A percentile compares a stretch with the other conserved stretches of the same genome.
phyloP scores from a whole-genome alignment of 2,329 filamentous ascomycete species.

The Colletotrichum brevisporum region DNA sequence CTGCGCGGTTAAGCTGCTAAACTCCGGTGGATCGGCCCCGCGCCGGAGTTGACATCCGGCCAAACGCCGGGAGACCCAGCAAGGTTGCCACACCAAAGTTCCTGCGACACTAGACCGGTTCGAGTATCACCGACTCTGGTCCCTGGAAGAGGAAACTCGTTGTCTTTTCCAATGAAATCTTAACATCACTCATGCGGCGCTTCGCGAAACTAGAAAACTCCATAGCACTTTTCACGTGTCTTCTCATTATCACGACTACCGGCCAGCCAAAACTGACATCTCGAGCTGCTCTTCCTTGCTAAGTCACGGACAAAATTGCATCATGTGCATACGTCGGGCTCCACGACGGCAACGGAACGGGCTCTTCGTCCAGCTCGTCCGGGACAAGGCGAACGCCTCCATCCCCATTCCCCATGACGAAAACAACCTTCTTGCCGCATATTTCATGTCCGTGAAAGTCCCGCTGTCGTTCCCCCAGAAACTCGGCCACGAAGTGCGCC shows the following conservation, averaged over 20 bases:
- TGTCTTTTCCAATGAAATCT: too few relatives aligned
- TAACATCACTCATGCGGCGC: too few relatives aligned
- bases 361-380: conserved; percentile 2
- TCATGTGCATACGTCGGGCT: not conserved
- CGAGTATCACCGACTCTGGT: too few relatives aligned
- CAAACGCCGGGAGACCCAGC: too few relatives aligned
- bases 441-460: not conserved
- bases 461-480: not conserved
- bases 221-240: too few relatives aligned
- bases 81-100: too few relatives aligned
- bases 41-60: not conserved
- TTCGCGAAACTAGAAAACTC: too few relatives aligned
- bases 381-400: not conserved
- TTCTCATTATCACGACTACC: too few relatives aligned
- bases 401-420: not conserved
- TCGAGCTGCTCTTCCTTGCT: not conserved
- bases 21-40: conserved; percentile 28
- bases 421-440: not conserved
- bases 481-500: not conserved
- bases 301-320: not conserved
- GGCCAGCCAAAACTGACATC: too few relatives aligned
- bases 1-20: conserved; percentile 16
- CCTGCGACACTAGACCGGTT: too few relatives aligned
- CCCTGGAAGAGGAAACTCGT: too few relatives aligned
- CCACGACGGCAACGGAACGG: not conserved